phyloP scores from a whole-genome alignment of 2,329 filamentous ascomycete species.

The Talaromyces sp. region DNA sequence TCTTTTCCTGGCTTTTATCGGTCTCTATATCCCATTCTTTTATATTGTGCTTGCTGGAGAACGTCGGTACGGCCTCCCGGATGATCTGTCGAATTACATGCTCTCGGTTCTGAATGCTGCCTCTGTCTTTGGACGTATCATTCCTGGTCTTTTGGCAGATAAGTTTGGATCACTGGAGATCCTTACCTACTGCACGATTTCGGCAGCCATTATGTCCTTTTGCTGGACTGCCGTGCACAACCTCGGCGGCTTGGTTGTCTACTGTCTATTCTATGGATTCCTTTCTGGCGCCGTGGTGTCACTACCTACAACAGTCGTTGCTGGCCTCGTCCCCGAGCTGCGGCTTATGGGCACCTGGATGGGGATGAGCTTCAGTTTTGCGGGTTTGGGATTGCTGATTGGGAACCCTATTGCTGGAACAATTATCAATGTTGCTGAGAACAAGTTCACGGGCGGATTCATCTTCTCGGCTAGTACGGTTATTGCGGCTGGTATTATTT shows the following conservation, averaged over 20 bases:
- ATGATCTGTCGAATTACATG: constrained; percentile 53
- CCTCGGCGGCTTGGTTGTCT: constrained; percentile 45
- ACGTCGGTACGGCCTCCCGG: constrained; percentile 19
- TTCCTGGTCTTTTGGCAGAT: constrained; percentile 59
- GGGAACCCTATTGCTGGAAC: constrained; percentile 21
- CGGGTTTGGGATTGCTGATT: constrained; percentile 24
- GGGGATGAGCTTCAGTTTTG: constrained; percentile 38
- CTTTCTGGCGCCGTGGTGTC: constrained; percentile 34
- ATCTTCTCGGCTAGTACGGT: background rate
- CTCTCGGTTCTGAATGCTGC: constrained; percentile 65
- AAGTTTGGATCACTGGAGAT: constrained; percentile 56
- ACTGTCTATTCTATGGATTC: constrained; percentile 47
- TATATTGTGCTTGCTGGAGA: constrained; percentile 29
- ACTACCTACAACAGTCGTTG: constrained; percentile 37
- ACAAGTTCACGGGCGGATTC: background rate
- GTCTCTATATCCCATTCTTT: constrained; percentile 22
- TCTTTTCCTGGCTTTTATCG: background rate
- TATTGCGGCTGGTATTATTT: background rate
- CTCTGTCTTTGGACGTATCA: constrained; percentile 56
- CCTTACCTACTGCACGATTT: constrained; percentile 38
- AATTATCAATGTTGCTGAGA: background rate
- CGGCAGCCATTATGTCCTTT: constrained; percentile 39
- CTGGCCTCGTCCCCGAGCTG: constrained; percentile 30
- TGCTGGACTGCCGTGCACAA: constrained; percentile 43
- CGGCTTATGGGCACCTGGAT: constrained; percentile 39